Evolutionary conservation across 805 yeast genomes (phyloP).

Genomic region (Candida silvicultrix): DNA sequence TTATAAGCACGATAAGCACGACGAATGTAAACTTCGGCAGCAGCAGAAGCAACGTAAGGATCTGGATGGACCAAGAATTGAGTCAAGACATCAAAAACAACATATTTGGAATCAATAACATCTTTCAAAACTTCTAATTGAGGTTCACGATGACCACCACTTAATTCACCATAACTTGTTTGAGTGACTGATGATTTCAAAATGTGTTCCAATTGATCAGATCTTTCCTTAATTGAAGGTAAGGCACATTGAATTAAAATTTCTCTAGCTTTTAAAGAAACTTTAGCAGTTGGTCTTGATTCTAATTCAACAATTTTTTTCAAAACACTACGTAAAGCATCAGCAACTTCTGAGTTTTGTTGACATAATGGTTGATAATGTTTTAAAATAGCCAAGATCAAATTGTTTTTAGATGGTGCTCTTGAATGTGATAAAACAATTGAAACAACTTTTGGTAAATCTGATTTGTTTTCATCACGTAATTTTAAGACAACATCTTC

Average conservation of each 20-base stretch:
- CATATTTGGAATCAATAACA: constrained; percentile 92
- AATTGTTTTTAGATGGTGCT: constrained; percentile 87
- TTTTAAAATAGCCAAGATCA: constrained; percentile 77
- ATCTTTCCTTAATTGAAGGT: constrained; percentile 93
- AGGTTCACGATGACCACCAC: constrained; percentile 72
- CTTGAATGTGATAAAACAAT: constrained; percentile 85
- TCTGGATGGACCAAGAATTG: constrained; percentile 84
- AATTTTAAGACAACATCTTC: constrained; percentile 84
- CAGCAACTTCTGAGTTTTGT: constrained; percentile 62
- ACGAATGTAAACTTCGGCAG: constrained; percentile 93
- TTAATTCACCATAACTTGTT: constrained; percentile 81
- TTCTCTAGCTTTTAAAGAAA: constrained; percentile 92
- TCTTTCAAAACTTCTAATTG: constrained; percentile 75
- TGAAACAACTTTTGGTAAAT: constrained; percentile 64
- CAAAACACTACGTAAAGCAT: constrained; percentile 63
- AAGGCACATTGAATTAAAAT: constrained; percentile 92
- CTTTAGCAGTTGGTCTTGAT: constrained; percentile 86
- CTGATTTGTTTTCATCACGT: constrained; percentile 82
- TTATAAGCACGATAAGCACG: constrained; percentile 97
- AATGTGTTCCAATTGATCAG: constrained; percentile 96
- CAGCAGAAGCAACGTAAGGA: constrained; percentile 88
- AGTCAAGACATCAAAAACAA: constrained; percentile 91
- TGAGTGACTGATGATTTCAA: constrained; percentile 87
- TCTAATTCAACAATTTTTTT: constrained; percentile 82
- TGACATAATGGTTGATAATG: constrained; percentile 78